Base-by-base conservation (phyloP, 192 early-diverging fungal species). In the Lobosporangium transversale region DNA sequence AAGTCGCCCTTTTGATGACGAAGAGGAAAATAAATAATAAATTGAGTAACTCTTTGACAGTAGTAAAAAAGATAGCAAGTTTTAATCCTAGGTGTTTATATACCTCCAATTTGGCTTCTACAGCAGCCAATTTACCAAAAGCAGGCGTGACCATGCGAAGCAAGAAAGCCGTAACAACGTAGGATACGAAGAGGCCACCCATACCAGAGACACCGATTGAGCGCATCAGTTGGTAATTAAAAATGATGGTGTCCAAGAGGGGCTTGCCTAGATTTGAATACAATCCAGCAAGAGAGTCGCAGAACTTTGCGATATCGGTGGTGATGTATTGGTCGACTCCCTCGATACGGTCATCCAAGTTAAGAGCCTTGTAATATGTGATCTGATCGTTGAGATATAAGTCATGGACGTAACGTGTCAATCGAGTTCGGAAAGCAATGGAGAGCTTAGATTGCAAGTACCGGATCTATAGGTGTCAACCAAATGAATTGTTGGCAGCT, bases 261-360 rank as follows among this genome's bases (percentile, higher is more conserved):
- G 98, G 98, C 75, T 99, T 99, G 61, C 93, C 94, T 59, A 97
- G 80, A 79, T 98, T 97, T 43, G 93, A 95, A 84, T 99, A 99
- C 7, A 99, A 84, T 50, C 90, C 92, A n/a, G 94, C 84, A 27
- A 95, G 83, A 14, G 93, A 90, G 53, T 92, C 87, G 76, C 94
- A 93, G 84, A 99, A 99, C 68, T 93, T 94, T 56, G 88, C 86
- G 56, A 98, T 88, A 73, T 99, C 97, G 26, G 93, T 92, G 15
- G 96, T 92, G 50, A 95, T 92, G 64, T 82, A 87, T 89, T 97
- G 95, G 79, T 95, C 94, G 21, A 91, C 89, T 57, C 94, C 94
- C 63, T 89, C 83, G 59, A 97, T 92, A 47, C 97, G 87, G 70
- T 94, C 89, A 67, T 97, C 96, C 59, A 98, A 80, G 80, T 98